Conservation (phyloP, 495 filamentous ascomycete species). For the Talaromyces wortmannii region DNA sequence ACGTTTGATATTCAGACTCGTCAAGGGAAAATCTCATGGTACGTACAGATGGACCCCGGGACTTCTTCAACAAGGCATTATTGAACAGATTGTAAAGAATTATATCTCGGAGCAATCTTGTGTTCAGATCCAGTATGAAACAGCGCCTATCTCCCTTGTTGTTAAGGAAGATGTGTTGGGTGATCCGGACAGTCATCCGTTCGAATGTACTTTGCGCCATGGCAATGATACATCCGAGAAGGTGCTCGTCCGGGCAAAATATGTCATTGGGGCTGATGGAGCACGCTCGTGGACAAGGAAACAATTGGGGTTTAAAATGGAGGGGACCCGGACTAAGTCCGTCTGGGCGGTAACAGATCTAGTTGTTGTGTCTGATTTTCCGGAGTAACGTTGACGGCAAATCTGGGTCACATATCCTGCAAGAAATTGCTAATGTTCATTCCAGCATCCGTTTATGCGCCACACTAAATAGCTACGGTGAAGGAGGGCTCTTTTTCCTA, state of each 20-base stretch:
- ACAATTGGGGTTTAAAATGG: constrained; percentile 45
- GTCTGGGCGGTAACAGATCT: constrained; percentile 40
- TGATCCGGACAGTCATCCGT: neutral
- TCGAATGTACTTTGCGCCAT: neutral
- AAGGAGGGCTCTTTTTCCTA: constrained; percentile 54
- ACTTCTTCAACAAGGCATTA: neutral
- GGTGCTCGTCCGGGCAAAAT: constrained; percentile 51
- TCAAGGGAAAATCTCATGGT: neutral
- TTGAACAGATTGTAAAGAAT: neutral
- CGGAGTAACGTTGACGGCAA: constrained; percentile 7
- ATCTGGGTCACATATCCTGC: constrained; percentile 38
- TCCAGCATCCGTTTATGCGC: constrained; percentile 25
- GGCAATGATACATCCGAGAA: constrained; percentile 33
- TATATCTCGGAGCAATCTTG: neutral
- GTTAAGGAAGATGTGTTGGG: neutral
- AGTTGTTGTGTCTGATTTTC: constrained; percentile 29
- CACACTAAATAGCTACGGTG: constrained; percentile 9
- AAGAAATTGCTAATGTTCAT: constrained; percentile 52
- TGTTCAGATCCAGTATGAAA: neutral
- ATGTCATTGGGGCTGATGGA: constrained; percentile 58
- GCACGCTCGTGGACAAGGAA: constrained; percentile 53
- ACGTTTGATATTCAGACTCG: neutral
- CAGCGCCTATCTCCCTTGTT: neutral
- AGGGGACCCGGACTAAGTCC: constrained; percentile 52
- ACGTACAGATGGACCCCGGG: neutral